Base-by-base conservation (phyloP, 106 monocot genomes). In the Gastrodia elata region DNA sequence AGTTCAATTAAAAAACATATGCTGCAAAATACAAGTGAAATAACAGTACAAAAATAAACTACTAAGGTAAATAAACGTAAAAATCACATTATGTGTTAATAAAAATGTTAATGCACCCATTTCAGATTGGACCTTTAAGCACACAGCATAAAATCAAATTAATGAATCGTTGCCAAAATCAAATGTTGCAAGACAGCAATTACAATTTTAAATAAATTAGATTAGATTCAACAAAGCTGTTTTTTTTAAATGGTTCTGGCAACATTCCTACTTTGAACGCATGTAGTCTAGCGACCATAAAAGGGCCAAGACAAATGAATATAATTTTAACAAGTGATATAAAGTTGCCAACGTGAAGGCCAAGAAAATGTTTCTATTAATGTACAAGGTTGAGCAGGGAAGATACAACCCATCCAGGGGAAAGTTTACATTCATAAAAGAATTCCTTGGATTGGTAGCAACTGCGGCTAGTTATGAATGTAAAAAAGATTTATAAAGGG, bases 1-100 rank as follows among this genome's bases (percentile, higher is more conserved):
- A 61, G 72, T 72, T n/a, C 75, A 59, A 73, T 6, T 70, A 82
- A 74, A 37, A 76, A 77, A 70, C 5, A 36, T 22, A 9, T 25
- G 14, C 26, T 36, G 43, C 28, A 44, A 71, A 18, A 37, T 37
- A 30, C 61, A 61, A 30, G 1, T 61, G 59, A 61, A 49, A 61
- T 61, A 61, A 30, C 61, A 61, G 30, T 61, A 13, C n/a, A 61
- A 57, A 25, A 57, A 2, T 10, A 61, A 32, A 61, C 61, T 11
- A 61, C 9, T 3, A 32, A 61, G 61, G 61, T 61, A 61, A 61
- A 61, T 61, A 28, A 30, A 22, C 61, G 30, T 14, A 13, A 10
- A 61, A 30, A 61, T 30, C 18, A 55, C 13, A 22, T 55, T 55
- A 20, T 25, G 25, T 22, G 22, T 20, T 55, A 55, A 55, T 55